phyloP scores from a whole-genome alignment of 2,329 filamentous ascomycete genomes.

The Aspergillus luchuensis region DNA sequence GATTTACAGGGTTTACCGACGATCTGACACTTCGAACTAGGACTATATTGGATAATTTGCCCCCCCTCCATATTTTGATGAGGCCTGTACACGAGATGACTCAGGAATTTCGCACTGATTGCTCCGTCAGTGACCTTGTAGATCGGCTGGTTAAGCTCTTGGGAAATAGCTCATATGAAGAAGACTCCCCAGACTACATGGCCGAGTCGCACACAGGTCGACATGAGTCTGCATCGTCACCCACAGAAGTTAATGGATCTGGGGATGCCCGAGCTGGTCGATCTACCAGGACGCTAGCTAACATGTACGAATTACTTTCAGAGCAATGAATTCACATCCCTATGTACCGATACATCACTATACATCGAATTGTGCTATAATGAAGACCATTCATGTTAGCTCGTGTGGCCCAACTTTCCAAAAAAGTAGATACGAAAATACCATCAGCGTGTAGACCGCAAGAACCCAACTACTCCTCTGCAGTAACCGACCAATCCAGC shows the following conservation, averaged over 20 bases:
- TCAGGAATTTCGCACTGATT: conserved; percentile 8
- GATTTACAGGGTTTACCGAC: conserved; percentile 31
- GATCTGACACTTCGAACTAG: conserved; percentile 16
- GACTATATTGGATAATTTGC: conserved; percentile 29
- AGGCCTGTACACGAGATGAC: conserved; percentile 27
- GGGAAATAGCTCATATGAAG: background rate
- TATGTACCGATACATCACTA: background rate
- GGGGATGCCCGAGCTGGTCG: background rate
- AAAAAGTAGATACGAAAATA: background rate
- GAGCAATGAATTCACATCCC: conserved; percentile 7
- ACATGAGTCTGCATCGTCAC: background rate
- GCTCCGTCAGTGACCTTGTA: conserved; percentile 14
- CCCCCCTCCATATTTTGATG: conserved; percentile 34
- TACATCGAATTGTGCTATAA: no score
- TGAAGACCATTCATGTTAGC: no score
- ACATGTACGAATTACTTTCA: conserved; percentile 18
- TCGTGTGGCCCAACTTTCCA: no score
- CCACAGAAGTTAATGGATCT: background rate
- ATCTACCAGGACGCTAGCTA: background rate
- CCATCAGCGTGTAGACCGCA: conserved; percentile 59
- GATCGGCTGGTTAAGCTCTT: conserved; percentile 5
- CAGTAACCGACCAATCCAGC: conserved; percentile 82
- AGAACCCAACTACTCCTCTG: conserved; percentile 79
- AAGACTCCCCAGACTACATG: background rate
- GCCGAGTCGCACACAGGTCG: background rate